A percentile compares a stretch with the other conserved stretches of the same genome.
Evolutionary conservation across 192 early-diverging fungal genomes (phyloP).

Genomic region (Umbelopsis sp.): DNA sequence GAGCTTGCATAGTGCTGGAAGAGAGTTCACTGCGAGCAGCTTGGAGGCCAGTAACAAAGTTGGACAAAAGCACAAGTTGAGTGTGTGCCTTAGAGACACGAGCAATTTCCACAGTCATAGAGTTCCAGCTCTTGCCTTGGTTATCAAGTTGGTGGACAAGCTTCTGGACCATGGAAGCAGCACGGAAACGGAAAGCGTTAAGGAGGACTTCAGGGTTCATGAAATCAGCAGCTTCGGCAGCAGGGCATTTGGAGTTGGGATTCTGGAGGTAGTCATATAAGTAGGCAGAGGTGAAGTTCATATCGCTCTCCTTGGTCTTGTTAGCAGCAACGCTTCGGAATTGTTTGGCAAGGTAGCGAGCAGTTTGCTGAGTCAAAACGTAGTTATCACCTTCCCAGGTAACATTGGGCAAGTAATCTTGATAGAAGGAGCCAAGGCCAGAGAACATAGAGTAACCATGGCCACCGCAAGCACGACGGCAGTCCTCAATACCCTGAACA

Average conservation of each 20-base stretch:
- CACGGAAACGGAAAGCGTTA: constrained; percentile 76
- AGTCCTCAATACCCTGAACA: constrained; percentile 72
- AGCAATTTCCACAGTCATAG: constrained; percentile 74
- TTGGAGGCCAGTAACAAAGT: constrained; percentile 68
- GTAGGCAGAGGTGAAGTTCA: constrained; percentile 47
- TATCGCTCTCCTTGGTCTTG: constrained; percentile 48
- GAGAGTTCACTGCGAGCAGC: constrained; percentile 39
- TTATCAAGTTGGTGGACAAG: constrained; percentile 65
- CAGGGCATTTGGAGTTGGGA: constrained; percentile 62
- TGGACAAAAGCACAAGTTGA: constrained; percentile 72
- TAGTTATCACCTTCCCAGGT: constrained; percentile 89
- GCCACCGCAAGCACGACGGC: constrained; percentile 74
- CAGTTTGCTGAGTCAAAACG: constrained; percentile 84
- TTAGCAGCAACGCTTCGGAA: constrained; percentile 57
- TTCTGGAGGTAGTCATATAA: constrained; percentile 54
- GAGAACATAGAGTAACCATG: constrained; percentile 79
- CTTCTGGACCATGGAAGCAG: constrained; percentile 62
- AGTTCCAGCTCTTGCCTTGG: constrained; percentile 71
- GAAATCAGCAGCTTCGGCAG: constrained; percentile 49
- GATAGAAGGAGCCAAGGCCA: constrained; percentile 67
- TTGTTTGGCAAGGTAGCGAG: constrained; percentile 75
- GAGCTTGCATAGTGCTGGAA: constrained; percentile 43
- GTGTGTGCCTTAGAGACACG: constrained; percentile 76
- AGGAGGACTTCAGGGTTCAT: constrained; percentile 63
- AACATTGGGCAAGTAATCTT: constrained; percentile 71